phyloP scores from a whole-genome alignment of 1,284 basidiomycete genomes.

The Ustilago trichophora region DNA sequence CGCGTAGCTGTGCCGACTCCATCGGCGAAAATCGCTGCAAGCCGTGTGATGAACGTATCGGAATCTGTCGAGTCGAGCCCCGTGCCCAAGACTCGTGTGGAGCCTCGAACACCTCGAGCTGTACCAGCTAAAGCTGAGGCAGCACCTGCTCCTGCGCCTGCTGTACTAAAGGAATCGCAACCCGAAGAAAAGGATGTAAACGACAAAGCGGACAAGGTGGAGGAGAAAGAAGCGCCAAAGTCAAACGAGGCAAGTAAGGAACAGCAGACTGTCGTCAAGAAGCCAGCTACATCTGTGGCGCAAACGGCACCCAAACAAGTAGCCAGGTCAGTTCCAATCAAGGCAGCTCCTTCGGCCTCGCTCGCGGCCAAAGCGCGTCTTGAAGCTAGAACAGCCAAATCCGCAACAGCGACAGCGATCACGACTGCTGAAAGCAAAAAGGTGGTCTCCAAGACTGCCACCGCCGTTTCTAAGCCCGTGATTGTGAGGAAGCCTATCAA shows the following conservation, averaged over 20 bases:
- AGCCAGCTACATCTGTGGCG: background rate
- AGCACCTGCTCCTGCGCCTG: background rate
- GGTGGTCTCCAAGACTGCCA: background rate
- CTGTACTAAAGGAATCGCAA: background rate
- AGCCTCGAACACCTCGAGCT: conserved; percentile 1
- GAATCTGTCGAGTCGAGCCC: conserved; percentile 16
- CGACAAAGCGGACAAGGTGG: background rate
- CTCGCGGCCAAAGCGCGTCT: conserved; percentile 21
- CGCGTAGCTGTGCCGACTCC: conserved; percentile 28
- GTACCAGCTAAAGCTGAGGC: background rate
- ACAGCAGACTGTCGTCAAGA: background rate
- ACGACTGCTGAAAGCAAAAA: background rate
- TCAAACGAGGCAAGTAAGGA: background rate
- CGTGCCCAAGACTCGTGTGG: conserved; percentile 3
- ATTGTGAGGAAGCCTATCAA: background rate
- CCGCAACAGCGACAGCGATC: background rate
- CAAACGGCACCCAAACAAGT: conserved; percentile 1
- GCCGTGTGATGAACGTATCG: background rate
- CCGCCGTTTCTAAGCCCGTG: background rate
- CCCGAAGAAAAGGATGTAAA: background rate
- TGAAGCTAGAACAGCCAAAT: conserved; percentile 1
- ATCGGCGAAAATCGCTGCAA: conserved; percentile 24
- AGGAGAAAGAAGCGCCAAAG: background rate
- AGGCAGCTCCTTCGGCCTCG: conserved; percentile 12
- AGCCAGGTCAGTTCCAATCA: conserved; percentile 6